These are phyloP conservation scores for Annulohypoxylon maeteangense DNA, from an alignment of 495 filamentous ascomycete species.

Conservation along the genomic window DNA sequence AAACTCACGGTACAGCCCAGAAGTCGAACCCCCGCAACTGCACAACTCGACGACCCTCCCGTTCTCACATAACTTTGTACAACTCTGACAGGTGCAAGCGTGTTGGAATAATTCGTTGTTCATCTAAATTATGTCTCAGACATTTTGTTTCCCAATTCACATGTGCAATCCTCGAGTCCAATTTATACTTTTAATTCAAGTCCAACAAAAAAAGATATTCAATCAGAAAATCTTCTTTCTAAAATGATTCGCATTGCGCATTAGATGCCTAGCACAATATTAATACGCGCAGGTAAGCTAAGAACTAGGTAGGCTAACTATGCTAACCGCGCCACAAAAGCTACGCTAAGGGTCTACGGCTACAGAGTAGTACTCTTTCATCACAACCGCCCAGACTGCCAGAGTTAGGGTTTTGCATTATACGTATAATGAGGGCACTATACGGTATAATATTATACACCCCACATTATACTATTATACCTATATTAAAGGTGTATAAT, in stretches of 20 bases:
- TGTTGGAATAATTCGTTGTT: not conserved
- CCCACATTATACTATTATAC: too few species aligned
- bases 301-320: not conserved
- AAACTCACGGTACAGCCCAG: not conserved
- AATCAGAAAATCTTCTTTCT: not conserved
- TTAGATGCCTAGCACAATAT: not conserved
- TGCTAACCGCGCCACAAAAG: not conserved
- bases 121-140: slow-evolving; percentile 14
- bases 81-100: not conserved
- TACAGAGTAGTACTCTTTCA: not conserved
- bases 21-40: slow-evolving; percentile 29
- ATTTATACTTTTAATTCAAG: not conserved
- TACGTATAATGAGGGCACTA: too few species aligned
- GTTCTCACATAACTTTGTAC: slow-evolving; percentile 18
- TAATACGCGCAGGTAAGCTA: not conserved
- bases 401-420: too few species aligned
- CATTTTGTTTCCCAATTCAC: not conserved
- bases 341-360: not conserved
- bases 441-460: too few species aligned
- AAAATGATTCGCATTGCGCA: not conserved
- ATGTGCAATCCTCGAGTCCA: not conserved
- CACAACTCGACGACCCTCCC: slow-evolving; percentile 29
- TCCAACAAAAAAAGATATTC: not conserved
- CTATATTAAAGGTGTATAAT: too few species aligned
- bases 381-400: slow-evolving; percentile 1